Conservation (phyloP, 495 filamentous ascomycete genomes). For the Xylaria scruposa region DNA sequence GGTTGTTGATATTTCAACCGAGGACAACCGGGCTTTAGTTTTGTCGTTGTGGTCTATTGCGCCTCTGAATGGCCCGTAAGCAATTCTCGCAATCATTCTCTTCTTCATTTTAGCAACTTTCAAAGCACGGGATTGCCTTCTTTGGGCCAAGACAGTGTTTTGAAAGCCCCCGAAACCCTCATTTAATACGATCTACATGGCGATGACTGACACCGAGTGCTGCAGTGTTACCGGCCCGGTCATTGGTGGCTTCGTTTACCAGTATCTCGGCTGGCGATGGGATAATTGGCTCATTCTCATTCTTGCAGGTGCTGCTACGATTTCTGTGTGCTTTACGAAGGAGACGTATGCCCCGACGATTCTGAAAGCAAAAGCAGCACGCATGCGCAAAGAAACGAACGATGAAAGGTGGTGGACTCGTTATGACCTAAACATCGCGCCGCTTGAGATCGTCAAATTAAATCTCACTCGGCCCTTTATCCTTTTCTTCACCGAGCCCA, state of each 20-base stretch:
- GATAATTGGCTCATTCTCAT: constrained; percentile 86
- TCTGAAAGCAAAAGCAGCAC: constrained; percentile 70
- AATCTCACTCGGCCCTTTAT: constrained; percentile 80
- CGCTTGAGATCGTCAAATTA: constrained; percentile 59
- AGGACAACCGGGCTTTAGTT: constrained; percentile 71
- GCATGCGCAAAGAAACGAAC: constrained; percentile 72
- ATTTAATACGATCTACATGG: too few species aligned
- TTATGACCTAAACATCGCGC: constrained; percentile 69
- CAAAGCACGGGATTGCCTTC: too few species aligned
- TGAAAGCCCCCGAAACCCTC: too few species aligned
- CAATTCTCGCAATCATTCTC: too few species aligned
- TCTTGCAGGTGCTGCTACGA: constrained; percentile 61
- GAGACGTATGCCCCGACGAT: constrained; percentile 84
- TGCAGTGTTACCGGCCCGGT: constrained; percentile 60
- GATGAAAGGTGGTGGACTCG: constrained; percentile 79
- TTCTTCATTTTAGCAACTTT: too few species aligned
- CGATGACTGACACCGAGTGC: too few species aligned
- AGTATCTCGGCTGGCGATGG: constrained; percentile 87
- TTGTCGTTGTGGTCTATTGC: constrained; percentile 81
- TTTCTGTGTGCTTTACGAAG: constrained; percentile 60
- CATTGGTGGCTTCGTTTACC: constrained; percentile 77
- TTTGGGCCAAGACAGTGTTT: too few species aligned
- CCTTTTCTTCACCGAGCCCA: constrained; percentile 82
- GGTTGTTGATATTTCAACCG: constrained; percentile 76
- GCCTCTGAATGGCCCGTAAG: constrained; percentile 73